phyloP scores from a whole-genome alignment of 139 green algal genomes.

The Chlamydomonas urium region DNA sequence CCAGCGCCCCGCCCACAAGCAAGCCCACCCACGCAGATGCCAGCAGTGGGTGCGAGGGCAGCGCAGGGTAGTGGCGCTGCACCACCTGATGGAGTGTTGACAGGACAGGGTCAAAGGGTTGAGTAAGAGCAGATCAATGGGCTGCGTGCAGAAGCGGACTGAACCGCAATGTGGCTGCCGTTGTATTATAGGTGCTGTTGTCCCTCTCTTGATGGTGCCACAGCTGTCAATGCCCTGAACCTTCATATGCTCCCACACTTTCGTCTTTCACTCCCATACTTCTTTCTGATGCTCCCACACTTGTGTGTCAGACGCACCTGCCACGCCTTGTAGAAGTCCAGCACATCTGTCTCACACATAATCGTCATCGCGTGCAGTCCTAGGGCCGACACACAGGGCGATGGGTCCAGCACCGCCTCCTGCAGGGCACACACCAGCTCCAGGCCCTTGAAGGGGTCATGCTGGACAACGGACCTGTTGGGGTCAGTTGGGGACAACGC shows the following conservation, averaged over 20 bases:
- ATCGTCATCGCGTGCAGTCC: constrained; percentile 33
- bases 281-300: not conserved
- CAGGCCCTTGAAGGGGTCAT: constrained; percentile 22
- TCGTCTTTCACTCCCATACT: no score
- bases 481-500: not conserved
- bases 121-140: no score
- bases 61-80: constrained; percentile 21
- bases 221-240: no score
- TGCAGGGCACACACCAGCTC: constrained; percentile 44
- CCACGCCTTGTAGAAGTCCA: constrained; percentile 65
- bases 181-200: no score
- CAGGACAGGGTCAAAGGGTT: not conserved
- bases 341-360: constrained; percentile 45
- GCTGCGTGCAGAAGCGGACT: no score
- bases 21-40: constrained; percentile 46
- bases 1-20: constrained; percentile 32
- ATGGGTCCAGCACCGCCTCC: constrained; percentile 32
- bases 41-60: constrained; percentile 30
- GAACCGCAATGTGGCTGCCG: no score
- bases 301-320: not conserved
- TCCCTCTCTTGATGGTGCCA: no score
- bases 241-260: no score
- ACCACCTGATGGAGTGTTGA: not conserved
- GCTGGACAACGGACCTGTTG: not conserved
- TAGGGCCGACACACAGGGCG: constrained; percentile 28